Base-by-base conservation (phyloP, 148 eudicot genomes). In the Vaccinium darrowii region DNA sequence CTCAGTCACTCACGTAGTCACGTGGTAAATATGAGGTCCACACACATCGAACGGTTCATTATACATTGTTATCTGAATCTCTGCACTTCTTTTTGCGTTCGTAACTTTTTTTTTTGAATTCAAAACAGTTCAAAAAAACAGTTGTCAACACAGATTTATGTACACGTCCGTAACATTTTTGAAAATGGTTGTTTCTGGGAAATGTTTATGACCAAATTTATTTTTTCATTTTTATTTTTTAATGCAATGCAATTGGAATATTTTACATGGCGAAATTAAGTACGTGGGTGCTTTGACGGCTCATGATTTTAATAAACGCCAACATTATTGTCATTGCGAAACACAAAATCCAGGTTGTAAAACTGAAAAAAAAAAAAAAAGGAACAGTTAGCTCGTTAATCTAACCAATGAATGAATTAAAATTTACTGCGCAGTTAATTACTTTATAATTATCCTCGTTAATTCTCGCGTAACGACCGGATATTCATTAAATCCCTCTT, bases 301-400 rank as follows among this genome's bases (percentile, higher is more conserved):
- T 75, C 52, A 75, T 75, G 78, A 19, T 39, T 18, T 19, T 75
- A 75, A 73, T 75, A 75, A 73, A 39, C 51, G 77, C 50, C 50
- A 39, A 8, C 39, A 33, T 73, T 36, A 73, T 16, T 27, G 77
- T 7, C 18, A 18, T 15, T 39, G 39, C 77, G 77, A 39, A 39
- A 73, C 77, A 73, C 51, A 36, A 73, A 73, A 73, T 36, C 77
- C 77, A 73, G 77, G 77, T 39, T 73, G 77, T 73, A 73, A 73
- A 72, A 13, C 47, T 72, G 76, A 67, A 12, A 4, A 71, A 72
- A 12, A 10, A 65, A 2, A 73, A 58, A 56, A n/a, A n/a, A n/a
- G n/a, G 19, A 23, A 30, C 54, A 62, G 23, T 81, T 81, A 81
- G 62, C 12, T 23, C 73, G 12, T 47, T 4, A 4, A 25, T 56